phyloP scores from a whole-genome alignment of 306 rosid genomes.

The Hippophae tibetana region DNA sequence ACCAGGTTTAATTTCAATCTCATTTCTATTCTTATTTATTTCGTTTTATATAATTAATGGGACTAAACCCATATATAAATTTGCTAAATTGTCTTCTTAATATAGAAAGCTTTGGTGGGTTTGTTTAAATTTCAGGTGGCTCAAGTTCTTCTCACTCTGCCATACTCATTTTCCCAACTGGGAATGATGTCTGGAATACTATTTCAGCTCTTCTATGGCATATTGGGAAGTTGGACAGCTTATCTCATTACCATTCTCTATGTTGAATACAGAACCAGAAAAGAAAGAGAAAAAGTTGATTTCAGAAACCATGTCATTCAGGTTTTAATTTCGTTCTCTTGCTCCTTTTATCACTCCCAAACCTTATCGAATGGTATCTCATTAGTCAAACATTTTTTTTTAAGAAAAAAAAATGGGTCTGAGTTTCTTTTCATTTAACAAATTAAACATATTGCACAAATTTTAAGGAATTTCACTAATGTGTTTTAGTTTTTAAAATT shows the following conservation, averaged over 20 bases:
- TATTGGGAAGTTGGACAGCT: constrained; percentile 98
- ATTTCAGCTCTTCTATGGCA: constrained; percentile 79
- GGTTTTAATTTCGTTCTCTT: constrained; percentile 19
- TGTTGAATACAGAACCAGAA: constrained; percentile 88
- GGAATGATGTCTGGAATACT: constrained; percentile 90
- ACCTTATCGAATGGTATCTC: no score
- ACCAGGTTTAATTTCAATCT: constrained; percentile 46
- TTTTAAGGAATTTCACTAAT: no score
- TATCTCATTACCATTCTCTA: constrained; percentile 89
- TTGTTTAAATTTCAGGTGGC: constrained; percentile 54
- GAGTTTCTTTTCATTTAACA: no score
- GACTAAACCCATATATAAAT: no score
- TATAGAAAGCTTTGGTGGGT: not conserved
- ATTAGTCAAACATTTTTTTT: no score
- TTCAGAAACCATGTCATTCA: constrained; percentile 97
- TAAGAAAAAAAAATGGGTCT: no score
- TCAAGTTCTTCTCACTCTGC: constrained; percentile 90
- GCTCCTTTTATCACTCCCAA: not conserved
- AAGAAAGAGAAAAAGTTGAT: constrained; percentile 84
- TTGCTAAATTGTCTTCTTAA: no score
- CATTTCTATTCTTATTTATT: not conserved
- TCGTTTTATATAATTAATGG: not conserved
- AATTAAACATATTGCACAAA: no score
- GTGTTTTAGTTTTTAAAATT: no score
- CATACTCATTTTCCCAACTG: constrained; percentile 92